Percentiles rank a stretch among this genome's conserved stretches.
phyloP scores from a whole-genome alignment of 306 rosid genomes.

The Gynostemma pentaphyllum region DNA sequence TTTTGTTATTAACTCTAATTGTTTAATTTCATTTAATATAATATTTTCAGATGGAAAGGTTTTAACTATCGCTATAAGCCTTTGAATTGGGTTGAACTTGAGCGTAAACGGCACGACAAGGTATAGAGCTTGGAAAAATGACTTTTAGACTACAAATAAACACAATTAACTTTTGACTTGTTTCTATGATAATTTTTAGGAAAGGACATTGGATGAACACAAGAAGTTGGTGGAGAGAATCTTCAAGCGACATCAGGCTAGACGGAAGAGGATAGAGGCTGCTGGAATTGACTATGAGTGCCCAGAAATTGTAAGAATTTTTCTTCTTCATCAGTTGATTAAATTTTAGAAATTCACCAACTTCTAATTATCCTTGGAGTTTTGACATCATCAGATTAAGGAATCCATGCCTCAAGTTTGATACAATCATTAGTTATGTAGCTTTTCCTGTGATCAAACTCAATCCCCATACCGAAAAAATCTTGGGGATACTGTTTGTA shows the following conservation, averaged over 20 bases:
- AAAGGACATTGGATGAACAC: slow-evolving; percentile 60
- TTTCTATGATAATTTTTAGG: slow-evolving; percentile 31
- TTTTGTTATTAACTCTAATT: too few relatives aligned
- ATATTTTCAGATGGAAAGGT: slow-evolving; percentile 57
- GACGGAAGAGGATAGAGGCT: slow-evolving; percentile 57
- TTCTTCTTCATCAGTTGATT: neutral
- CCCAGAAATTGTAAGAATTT: slow-evolving; percentile 70
- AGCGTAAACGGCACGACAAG: slow-evolving; percentile 52
- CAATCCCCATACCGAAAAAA: neutral
- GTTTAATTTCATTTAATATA: neutral
- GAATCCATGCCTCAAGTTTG: neutral
- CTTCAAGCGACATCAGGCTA: slow-evolving; percentile 38
- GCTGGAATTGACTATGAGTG: slow-evolving; percentile 79
- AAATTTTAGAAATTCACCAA: neutral
- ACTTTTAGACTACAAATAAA: neutral
- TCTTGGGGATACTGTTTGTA: too few relatives aligned
- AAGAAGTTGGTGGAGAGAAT: slow-evolving; percentile 51
- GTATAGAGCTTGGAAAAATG: slow-evolving; percentile 18
- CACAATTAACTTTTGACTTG: neutral
- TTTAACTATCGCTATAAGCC: slow-evolving; percentile 43
- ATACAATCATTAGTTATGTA: neutral
- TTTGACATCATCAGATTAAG: neutral
- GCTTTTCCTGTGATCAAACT: neutral
- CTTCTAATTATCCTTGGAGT: neutral
- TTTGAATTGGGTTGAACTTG: slow-evolving; percentile 40